These are phyloP conservation scores for Aspergillus egyptiacus DNA, from an alignment of 495 filamentous ascomycete species.

Conservation along the genomic window DNA sequence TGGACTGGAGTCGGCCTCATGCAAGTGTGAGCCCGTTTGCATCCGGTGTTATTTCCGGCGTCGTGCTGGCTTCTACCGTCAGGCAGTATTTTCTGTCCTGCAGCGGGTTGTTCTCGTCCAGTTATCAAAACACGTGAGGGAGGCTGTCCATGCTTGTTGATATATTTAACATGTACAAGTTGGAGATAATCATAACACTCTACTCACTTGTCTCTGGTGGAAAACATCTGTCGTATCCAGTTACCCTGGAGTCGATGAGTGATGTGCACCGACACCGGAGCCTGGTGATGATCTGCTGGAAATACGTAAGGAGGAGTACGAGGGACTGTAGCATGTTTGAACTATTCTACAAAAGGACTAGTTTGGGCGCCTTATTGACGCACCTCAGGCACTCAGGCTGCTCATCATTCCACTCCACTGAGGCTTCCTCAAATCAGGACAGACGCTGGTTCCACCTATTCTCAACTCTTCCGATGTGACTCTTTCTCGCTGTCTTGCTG, in stretches of 20 bases:
- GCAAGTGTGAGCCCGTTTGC: not conserved
- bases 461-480: constrained; percentile 25
- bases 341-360: not conserved
- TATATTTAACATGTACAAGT: too few species aligned
- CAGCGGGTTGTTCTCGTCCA: not conserved
- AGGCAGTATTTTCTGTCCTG: constrained; percentile 9
- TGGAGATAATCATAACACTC: too few species aligned
- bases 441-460: constrained; percentile 19
- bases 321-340: not conserved
- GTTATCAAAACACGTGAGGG: constrained; percentile 14
- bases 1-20: constrained; percentile 2
- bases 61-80: constrained; percentile 16
- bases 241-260: not conserved
- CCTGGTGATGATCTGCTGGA: not conserved
- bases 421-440: constrained; percentile 27
- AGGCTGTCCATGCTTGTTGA: too few species aligned
- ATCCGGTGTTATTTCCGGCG: not conserved
- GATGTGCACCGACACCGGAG: constrained; percentile 5
- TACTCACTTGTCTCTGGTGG: too few species aligned
- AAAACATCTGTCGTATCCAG: not conserved
- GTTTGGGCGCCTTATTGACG: constrained; percentile 17
- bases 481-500: constrained; percentile 9
- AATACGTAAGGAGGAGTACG: not conserved
- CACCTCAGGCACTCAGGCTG: constrained; percentile 21
- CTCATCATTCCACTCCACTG: constrained; percentile 7